Conservation (phyloP, 148 eudicot species). For the Persicaria tinctoria region DNA sequence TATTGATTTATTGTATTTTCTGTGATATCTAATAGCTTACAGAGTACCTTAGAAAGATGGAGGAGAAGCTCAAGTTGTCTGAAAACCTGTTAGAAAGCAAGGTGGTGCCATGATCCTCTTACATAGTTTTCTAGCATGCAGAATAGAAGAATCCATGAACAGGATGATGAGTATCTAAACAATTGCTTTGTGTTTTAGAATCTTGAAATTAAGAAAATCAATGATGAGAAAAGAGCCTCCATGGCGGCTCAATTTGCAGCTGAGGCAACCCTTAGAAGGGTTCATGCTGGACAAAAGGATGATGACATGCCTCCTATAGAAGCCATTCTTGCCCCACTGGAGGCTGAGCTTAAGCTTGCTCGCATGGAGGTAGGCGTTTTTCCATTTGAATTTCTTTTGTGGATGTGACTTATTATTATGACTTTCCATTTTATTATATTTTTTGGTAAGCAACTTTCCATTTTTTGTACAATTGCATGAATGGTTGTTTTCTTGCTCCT, state of each 20-base stretch:
- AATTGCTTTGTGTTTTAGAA: constrained; percentile 29
- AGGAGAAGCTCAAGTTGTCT: constrained; percentile 59
- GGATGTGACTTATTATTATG: background rate
- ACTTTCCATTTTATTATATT: background rate
- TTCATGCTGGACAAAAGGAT: constrained; percentile 76
- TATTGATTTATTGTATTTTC: constrained; percentile 6
- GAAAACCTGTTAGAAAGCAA: constrained; percentile 66
- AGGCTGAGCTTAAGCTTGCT: constrained; percentile 72
- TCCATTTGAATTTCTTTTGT: background rate
- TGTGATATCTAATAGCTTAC: constrained; percentile 35
- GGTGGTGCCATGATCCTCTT: constrained; percentile 23
- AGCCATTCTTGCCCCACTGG: constrained; percentile 71
- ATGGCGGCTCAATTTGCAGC: constrained; percentile 88
- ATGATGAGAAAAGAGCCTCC: constrained; percentile 72
- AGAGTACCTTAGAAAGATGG: constrained; percentile 52
- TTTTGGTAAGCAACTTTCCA: background rate
- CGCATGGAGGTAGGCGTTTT: constrained; percentile 44
- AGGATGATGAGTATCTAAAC: background rate
- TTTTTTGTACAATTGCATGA: background rate
- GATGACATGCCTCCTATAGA: constrained; percentile 83
- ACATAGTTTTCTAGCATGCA: background rate
- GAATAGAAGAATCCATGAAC: background rate
- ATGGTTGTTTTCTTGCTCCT: constrained; percentile 7
- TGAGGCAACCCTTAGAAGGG: constrained; percentile 72
- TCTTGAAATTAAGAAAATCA: constrained; percentile 69